phyloP scores from a whole-genome alignment of 148 eudicot species.

The Vaccinium corymbosum region DNA sequence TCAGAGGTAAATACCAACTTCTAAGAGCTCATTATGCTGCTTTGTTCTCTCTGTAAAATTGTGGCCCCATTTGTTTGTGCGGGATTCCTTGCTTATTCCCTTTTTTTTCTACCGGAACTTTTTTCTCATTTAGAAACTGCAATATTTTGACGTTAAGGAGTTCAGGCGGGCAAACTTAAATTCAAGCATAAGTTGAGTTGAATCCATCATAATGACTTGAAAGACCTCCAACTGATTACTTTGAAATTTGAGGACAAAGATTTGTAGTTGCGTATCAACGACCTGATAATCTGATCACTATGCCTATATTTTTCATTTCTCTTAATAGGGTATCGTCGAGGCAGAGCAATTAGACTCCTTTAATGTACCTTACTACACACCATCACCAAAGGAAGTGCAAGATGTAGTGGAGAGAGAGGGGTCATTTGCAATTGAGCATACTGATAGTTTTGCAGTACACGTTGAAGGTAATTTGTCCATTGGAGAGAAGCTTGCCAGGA shows the following conservation, averaged over 20 bases:
- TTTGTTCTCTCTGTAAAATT: no score
- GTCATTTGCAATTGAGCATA: slow-evolving; percentile 22
- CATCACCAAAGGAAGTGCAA: slow-evolving; percentile 27
- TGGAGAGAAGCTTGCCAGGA: slow-evolving; percentile 14
- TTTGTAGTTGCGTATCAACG: neutral
- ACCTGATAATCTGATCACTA: neutral
- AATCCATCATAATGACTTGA: neutral
- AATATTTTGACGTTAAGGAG: neutral
- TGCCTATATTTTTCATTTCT: neutral
- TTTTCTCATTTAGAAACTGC: no score
- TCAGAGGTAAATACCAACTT: slow-evolving; percentile 20
- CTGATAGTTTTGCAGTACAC: slow-evolving; percentile 10
- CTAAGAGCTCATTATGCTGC: no score
- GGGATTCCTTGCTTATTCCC: no score
- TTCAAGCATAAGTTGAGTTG: neutral
- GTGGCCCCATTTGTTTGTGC: no score
- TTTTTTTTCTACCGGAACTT: no score
- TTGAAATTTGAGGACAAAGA: neutral
- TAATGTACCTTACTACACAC: slow-evolving; percentile 28
- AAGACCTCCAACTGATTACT: no score
- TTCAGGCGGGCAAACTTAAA: neutral
- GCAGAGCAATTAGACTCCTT: slow-evolving; percentile 31
- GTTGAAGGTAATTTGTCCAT: neutral
- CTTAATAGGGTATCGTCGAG: slow-evolving; percentile 20
- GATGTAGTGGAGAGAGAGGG: slow-evolving; percentile 19